Conservation (phyloP, 768 basidiomycete species). For the Boletus pseudo-olivaceus region DNA sequence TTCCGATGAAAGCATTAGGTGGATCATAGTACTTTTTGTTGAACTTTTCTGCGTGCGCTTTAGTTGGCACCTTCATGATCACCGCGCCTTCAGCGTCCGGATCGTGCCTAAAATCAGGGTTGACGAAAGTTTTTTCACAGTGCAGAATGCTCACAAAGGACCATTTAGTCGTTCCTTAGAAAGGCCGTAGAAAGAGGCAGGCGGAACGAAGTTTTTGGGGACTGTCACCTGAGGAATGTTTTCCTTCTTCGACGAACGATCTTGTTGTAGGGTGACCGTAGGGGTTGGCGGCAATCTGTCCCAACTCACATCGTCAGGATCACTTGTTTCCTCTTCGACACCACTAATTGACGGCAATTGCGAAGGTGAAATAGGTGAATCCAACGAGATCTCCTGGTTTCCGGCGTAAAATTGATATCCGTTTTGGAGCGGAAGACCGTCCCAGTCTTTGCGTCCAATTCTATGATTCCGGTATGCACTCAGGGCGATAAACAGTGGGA, state of each 20-base stretch:
- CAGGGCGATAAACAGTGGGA: slow-evolving; percentile 1
- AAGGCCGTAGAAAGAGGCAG: slow-evolving; percentile 62
- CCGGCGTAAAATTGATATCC: slow-evolving; percentile 45
- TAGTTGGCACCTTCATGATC: slow-evolving; percentile 78
- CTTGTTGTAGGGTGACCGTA: slow-evolving; percentile 1
- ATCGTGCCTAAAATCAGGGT: slow-evolving; percentile 54
- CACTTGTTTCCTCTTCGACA: slow-evolving; percentile 26
- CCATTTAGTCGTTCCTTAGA: slow-evolving; percentile 27
- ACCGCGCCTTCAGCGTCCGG: slow-evolving; percentile 73
- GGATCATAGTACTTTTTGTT: slow-evolving; percentile 59
- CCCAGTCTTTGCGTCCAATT: slow-evolving; percentile 60
- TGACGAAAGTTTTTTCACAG: neutral
- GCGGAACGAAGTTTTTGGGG: slow-evolving; percentile 41
- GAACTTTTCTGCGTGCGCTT: slow-evolving; percentile 59
- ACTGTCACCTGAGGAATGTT: slow-evolving; percentile 16
- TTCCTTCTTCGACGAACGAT: slow-evolving; percentile 14
- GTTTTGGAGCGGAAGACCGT: slow-evolving; percentile 45
- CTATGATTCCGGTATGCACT: slow-evolving; percentile 33
- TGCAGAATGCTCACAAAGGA: slow-evolving; percentile 17
- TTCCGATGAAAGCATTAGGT: neutral
- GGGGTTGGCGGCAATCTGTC: slow-evolving; percentile 16
- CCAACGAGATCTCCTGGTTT: slow-evolving; percentile 62
- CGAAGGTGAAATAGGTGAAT: slow-evolving; percentile 45
- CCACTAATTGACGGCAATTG: slow-evolving; percentile 49
- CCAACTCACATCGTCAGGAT: slow-evolving; percentile 15